phyloP scores from a whole-genome alignment of 2,329 filamentous ascomycete species.

The Tothia fuscella region DNA sequence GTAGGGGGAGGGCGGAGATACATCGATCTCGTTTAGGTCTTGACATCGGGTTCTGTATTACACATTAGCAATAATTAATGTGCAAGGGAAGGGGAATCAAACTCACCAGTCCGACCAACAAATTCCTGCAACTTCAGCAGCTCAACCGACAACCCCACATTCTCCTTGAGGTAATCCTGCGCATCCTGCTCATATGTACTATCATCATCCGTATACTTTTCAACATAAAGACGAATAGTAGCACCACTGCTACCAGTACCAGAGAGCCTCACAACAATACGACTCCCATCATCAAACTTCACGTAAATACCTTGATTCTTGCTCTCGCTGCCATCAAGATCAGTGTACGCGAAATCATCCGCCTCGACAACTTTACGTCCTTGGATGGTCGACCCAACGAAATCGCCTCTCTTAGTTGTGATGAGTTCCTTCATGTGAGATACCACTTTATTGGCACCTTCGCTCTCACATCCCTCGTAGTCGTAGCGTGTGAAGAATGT shows the following conservation, averaged over 20 bases:
- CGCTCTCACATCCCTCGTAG: constrained; percentile 88
- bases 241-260: constrained; percentile 92
- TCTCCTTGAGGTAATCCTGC: constrained; percentile 86
- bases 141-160: constrained; percentile 72
- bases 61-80: not conserved
- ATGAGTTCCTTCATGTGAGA: constrained; percentile 70
- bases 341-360: constrained; percentile 95
- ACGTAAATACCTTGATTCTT: constrained; percentile 94
- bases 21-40: constrained; percentile 7
- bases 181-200: constrained; percentile 70
- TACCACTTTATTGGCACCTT: constrained; percentile 83
- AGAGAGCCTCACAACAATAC: constrained; percentile 88
- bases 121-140: constrained; percentile 90
- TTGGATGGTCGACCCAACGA: constrained; percentile 70
- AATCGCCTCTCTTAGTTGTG: constrained; percentile 53
- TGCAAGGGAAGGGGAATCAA: not conserved
- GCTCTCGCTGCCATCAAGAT: constrained; percentile 92
- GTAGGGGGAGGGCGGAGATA: no score
- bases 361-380: constrained; percentile 79
- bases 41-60: constrained; percentile 7
- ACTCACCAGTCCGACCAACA: constrained; percentile 49
- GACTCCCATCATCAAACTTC: constrained; percentile 86
- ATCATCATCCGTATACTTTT: constrained; percentile 80
- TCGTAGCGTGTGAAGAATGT: constrained; percentile 99
- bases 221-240: constrained; percentile 92